Percentiles rank a stretch among this genome's conserved stretches.
Evolutionary conservation across 2,329 filamentous ascomycete species (phyloP).

Genomic region (Furcasterigmium furcatum): DNA sequence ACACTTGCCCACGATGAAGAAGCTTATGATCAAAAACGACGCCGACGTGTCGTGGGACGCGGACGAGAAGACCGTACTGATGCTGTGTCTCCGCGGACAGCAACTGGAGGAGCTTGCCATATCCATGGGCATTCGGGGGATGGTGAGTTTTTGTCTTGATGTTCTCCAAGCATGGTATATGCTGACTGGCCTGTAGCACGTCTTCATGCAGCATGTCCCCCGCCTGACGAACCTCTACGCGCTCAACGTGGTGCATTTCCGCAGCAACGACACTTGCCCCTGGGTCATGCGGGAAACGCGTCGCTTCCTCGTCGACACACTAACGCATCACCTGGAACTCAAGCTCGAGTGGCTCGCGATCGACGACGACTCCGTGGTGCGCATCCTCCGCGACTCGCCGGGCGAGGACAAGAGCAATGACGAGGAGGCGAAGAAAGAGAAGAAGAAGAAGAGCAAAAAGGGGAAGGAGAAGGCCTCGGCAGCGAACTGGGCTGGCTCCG

Average conservation of each 20-base stretch:
- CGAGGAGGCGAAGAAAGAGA: conserved; percentile 28
- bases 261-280: conserved; percentile 52
- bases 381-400: conserved; percentile 40
- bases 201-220: conserved; percentile 50
- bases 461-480: conserved; percentile 14
- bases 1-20: conserved; percentile 50
- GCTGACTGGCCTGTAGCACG: conserved; percentile 39
- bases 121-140: conserved; percentile 48
- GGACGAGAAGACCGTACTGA: conserved; percentile 48
- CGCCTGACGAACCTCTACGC: conserved; percentile 47
- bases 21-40: conserved; percentile 60
- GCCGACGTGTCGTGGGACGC: conserved; percentile 51
- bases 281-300: conserved; percentile 55
- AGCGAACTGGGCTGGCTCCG: conserved; percentile 3
- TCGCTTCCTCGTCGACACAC: conserved; percentile 55
- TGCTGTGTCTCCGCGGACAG: conserved; percentile 49
- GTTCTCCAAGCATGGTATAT: no score
- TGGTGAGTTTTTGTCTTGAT: conserved; percentile 55
- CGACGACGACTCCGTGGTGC: conserved; percentile 45
- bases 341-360: conserved; percentile 58
- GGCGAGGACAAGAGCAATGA: conserved; percentile 25
- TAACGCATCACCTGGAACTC: conserved; percentile 51
- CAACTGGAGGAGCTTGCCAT: conserved; percentile 53
- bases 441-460: conserved; percentile 19
- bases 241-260: conserved; percentile 52